These are phyloP conservation scores for Urostyla sp. DNA, from an alignment of 73 alveolate genomes.

Conservation along the genomic window DNA sequence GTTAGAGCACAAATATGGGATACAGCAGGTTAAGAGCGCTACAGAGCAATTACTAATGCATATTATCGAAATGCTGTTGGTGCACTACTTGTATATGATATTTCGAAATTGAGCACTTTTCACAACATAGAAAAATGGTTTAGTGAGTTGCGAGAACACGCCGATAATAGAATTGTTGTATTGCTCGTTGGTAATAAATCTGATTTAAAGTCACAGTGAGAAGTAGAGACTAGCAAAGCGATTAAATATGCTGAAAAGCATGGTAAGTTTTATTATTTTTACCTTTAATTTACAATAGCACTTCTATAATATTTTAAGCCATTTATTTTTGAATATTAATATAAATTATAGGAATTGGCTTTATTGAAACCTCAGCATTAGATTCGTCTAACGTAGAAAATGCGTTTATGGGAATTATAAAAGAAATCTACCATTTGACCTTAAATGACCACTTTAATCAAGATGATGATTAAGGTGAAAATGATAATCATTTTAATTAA, in stretches of 20 bases:
- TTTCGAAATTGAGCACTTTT: constrained; percentile 67
- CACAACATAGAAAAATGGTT: constrained; percentile 73
- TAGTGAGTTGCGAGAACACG: constrained; percentile 72
- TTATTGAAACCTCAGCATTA: constrained; percentile 87
- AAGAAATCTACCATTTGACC: constrained; percentile 15
- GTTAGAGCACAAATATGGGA: constrained; percentile 93
- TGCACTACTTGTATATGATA: constrained; percentile 83
- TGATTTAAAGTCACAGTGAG: constrained; percentile 80
- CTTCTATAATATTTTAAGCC: no score
- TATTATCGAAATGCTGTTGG: constrained; percentile 91
- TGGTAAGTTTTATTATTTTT: constrained; percentile 24
- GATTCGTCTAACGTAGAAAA: constrained; percentile 83
- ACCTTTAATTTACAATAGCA: no score
- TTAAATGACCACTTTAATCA: neutral
- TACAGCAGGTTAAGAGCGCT: constrained; percentile 94
- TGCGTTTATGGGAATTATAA: constrained; percentile 65
- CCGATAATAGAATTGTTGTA: constrained; percentile 74
- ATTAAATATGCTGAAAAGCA: constrained; percentile 74
- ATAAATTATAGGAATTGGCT: constrained; percentile 46
- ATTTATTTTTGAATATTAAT: no score
- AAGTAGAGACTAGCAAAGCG: constrained; percentile 82
- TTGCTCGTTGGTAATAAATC: constrained; percentile 82
- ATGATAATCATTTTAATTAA: no score
- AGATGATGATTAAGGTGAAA: neutral
- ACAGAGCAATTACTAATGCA: constrained; percentile 80